These are phyloP conservation scores for Chimonanthus praecox DNA, from an alignment of 164 flowering plant genomes.

Conservation along the genomic window DNA sequence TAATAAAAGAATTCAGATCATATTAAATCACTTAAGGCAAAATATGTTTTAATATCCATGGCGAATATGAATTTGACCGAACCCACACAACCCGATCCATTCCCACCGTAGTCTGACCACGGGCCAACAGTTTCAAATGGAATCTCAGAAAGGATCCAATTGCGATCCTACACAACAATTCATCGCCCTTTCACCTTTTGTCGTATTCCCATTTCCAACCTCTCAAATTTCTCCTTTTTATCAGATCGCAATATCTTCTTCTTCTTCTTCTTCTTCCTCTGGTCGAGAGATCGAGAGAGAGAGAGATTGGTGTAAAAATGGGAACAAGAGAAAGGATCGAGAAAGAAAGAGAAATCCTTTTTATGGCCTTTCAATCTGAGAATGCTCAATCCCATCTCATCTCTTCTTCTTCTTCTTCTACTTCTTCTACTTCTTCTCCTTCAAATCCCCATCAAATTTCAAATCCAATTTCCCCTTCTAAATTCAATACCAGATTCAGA, in stretches of 20 bases:
- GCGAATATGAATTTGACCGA: no score
- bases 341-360: not conserved
- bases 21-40: no score
- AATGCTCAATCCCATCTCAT: not conserved
- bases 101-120: no score
- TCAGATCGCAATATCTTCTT: not conserved
- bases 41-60: no score
- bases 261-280: not conserved
- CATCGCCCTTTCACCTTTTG: not conserved
- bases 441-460: not conserved
- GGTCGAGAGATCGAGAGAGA: not conserved
- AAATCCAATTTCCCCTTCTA: conserved; percentile 11
- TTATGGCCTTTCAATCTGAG: not conserved
- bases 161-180: not conserved
- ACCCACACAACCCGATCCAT: no score
- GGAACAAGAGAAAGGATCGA: not conserved
- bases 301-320: not conserved
- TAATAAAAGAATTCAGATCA: no score
- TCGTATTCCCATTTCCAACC: not conserved
- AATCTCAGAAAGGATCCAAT: not conserved
- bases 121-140: no score
- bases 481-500: conserved; percentile 37
- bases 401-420: not conserved
- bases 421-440: not conserved
- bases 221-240: not conserved